These are phyloP conservation scores for Picea glauca DNA, from an alignment of 75 land plant genomes.

Conservation along the genomic window DNA sequence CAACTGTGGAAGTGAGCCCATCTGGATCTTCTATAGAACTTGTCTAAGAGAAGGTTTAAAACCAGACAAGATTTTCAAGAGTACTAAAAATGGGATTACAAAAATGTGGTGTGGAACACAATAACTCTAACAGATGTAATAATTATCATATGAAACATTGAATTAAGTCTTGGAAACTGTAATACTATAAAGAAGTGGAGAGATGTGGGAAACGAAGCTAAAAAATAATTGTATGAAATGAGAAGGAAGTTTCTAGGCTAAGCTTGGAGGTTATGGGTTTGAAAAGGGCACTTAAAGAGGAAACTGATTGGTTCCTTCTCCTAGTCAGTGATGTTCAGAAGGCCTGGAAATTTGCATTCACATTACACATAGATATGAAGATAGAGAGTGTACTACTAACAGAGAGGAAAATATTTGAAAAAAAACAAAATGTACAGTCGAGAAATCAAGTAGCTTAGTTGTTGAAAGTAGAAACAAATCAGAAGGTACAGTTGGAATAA, in stretches of 20 bases:
- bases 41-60: too few relatives aligned
- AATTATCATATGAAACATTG: too few relatives aligned
- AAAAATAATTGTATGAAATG: slow-evolving; percentile 81
- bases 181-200: too few relatives aligned
- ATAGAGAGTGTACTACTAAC: slow-evolving; percentile 49
- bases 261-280: slow-evolving; percentile 52
- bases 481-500: slow-evolving; percentile 66
- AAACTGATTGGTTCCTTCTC: slow-evolving; percentile 76
- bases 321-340: slow-evolving; percentile 87
- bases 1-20: too few relatives aligned
- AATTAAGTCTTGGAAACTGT: too few relatives aligned
- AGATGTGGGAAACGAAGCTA: slow-evolving; percentile 68
- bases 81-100: too few relatives aligned
- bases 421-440: slow-evolving; percentile 63
- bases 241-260: slow-evolving; percentile 60
- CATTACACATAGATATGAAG: slow-evolving; percentile 72
- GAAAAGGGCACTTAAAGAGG: slow-evolving; percentile 56
- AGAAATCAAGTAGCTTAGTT: slow-evolving; percentile 74
- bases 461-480: slow-evolving; percentile 65
- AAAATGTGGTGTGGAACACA: too few relatives aligned
- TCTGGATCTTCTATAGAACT: too few relatives aligned
- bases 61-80: too few relatives aligned
- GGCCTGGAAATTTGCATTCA: slow-evolving; percentile 88
- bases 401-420: slow-evolving; percentile 61
- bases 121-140: too few relatives aligned